These are phyloP conservation scores for Exophiala sp. DNA, from an alignment of 2,329 filamentous ascomycete genomes.

Conservation along the genomic window DNA sequence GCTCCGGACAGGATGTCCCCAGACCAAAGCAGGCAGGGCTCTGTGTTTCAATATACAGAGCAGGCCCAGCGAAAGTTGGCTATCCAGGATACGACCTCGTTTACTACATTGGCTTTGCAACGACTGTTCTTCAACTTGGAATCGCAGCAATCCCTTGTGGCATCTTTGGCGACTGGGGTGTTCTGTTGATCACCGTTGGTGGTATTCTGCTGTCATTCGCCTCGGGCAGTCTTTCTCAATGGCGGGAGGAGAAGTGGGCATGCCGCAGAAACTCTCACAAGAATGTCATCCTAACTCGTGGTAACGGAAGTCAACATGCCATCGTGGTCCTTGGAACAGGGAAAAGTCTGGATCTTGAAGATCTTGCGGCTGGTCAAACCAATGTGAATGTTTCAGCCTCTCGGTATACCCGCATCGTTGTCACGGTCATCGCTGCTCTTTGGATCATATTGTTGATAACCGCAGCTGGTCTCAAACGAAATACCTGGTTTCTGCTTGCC, in stretches of 20 bases:
- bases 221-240: conserved; percentile 39
- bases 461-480: conserved; percentile 33
- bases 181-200: conserved; percentile 36
- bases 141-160: conserved; percentile 34
- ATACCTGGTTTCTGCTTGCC: conserved; percentile 38
- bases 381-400: conserved; percentile 14
- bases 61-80: conserved; percentile 10
- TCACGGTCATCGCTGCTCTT: conserved; percentile 29
- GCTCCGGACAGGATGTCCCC: neutral
- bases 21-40: conserved; percentile 17
- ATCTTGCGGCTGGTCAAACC: conserved; percentile 31
- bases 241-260: conserved; percentile 41
- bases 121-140: conserved; percentile 32
- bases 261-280: conserved; percentile 30
- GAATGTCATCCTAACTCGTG: conserved; percentile 33
- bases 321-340: conserved; percentile 36
- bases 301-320: conserved; percentile 39
- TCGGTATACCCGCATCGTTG: conserved; percentile 21
- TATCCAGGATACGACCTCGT: conserved; percentile 18
- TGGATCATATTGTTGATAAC: conserved; percentile 40
- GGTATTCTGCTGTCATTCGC: conserved; percentile 36
- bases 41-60: conserved; percentile 26
- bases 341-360: conserved; percentile 38
- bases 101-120: conserved; percentile 29
- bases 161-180: conserved; percentile 34